phyloP scores from a whole-genome alignment of 371 early-diverging fungal genomes.

The Paraphysoderma sedebokerense region DNA sequence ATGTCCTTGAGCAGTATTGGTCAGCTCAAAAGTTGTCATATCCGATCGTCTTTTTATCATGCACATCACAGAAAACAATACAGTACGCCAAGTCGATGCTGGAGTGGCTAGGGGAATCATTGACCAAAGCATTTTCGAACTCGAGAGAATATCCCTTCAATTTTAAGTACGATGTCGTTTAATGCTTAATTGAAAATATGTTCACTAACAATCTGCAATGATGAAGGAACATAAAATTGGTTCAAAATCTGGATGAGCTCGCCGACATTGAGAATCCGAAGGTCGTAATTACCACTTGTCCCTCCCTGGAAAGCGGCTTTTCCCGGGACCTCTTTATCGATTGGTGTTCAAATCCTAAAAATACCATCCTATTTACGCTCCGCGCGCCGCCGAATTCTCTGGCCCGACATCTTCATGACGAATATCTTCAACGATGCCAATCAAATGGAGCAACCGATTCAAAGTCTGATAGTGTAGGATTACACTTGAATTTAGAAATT shows the following conservation, averaged over 20 bases:
- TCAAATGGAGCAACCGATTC: too few species aligned
- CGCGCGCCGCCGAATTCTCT: conserved; percentile 53
- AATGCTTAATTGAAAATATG: background rate
- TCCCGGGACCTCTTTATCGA: conserved; percentile 56
- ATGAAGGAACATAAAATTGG: conserved; percentile 25
- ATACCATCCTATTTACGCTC: conserved; percentile 59
- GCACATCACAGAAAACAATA: conserved; percentile 51
- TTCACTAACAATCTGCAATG: background rate
- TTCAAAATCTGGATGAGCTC: conserved; percentile 51
- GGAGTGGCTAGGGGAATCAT: conserved; percentile 89
- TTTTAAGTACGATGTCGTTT: conserved; percentile 40
- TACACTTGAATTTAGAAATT: background rate
- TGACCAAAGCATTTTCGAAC: conserved; percentile 46
- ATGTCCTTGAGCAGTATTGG: conserved; percentile 77
- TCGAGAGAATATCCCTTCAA: conserved; percentile 76
- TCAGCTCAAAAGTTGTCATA: conserved; percentile 36
- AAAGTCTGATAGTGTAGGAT: too few species aligned
- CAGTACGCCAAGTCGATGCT: conserved; percentile 76
- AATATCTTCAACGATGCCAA: conserved; percentile 40
- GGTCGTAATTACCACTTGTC: conserved; percentile 63
- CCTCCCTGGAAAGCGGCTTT: conserved; percentile 62
- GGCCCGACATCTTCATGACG: conserved; percentile 45
- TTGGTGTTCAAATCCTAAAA: conserved; percentile 35
- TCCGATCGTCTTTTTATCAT: conserved; percentile 59
- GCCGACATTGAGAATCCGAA: conserved; percentile 50